Base-by-base conservation (phyloP, 352 stramenopile genomes). In the Phytophthora colocasiae region DNA sequence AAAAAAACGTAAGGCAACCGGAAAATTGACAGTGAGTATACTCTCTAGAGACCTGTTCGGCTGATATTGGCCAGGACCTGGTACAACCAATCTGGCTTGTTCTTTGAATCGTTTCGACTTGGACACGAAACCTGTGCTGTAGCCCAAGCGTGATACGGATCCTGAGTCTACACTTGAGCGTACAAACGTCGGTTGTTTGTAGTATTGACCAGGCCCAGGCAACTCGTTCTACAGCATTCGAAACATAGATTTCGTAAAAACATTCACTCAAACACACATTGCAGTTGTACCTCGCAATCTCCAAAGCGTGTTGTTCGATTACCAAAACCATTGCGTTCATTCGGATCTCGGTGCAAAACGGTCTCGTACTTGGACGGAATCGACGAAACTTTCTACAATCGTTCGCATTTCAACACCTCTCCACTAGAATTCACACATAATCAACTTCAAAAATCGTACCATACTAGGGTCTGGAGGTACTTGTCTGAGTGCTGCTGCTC, bases 281-380 rank as follows among this genome's bases (percentile, higher is more conserved):
- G 22, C 11, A 55, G 43, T 15, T 29, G 27, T 31, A 83, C 80
- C 62, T 91, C 80, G 40, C 58, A 78, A 34, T 87, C 81, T 26
- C 75, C 72, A 63, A 93, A 93, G 50, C 85, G 76, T 47, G 80
- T 71, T 6, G 83, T 93, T 19, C 85, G 78, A 50, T 81, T 84
- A 29, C 83, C 81, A 58, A 93, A 93, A 0, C 78, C 85, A 58
- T 91, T 85, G 41, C 69, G 69, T 61, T 92, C 85, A 27, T 73
- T 76, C 0, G 77, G 46, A 32, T 89, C 81, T n/a, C 73, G 67
- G 59, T 90, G 79, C 41, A 92, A 53, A 41, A 92, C 73, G 0
- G 80, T 92, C 73, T 91, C 85, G 70, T 83, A 91, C 51, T 91
- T 93, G 66, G 83, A 92, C 24, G 85, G 85, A 63, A 93, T 93